Evolutionary conservation across 1,284 basidiomycete species (phyloP).

Genomic region (Anthracocystis panici-leucophaei): DNA sequence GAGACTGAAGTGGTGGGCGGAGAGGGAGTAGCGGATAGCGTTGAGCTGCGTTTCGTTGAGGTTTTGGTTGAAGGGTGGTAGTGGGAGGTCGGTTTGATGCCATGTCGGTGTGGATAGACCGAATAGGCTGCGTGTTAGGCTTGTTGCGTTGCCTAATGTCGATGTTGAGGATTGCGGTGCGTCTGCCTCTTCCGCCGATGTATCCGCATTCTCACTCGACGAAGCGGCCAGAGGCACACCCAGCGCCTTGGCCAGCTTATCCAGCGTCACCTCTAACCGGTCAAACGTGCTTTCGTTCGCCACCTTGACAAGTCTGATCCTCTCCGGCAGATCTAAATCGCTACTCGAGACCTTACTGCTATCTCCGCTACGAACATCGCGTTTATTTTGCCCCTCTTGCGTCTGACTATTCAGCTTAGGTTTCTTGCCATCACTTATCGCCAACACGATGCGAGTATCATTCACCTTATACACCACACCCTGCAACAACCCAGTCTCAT

Average conservation of each 20-base stretch:
- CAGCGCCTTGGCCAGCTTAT: slow-evolving; percentile 38
- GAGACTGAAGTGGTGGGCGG: slow-evolving; percentile 81
- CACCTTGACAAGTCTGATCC: slow-evolving; percentile 86
- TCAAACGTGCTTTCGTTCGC: slow-evolving; percentile 93
- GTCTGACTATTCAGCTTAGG: neutral
- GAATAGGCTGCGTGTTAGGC: slow-evolving; percentile 56
- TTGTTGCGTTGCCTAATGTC: slow-evolving; percentile 33
- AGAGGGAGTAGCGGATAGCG: slow-evolving; percentile 81
- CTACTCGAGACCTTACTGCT: slow-evolving; percentile 73
- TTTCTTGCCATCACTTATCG: slow-evolving; percentile 33
- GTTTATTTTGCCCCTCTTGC: slow-evolving; percentile 24
- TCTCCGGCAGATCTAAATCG: slow-evolving; percentile 83
- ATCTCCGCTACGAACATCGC: slow-evolving; percentile 33
- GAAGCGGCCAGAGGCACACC: slow-evolving; percentile 24
- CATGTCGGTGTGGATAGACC: slow-evolving; percentile 54
- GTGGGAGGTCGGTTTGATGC: slow-evolving; percentile 18
- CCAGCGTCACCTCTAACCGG: slow-evolving; percentile 71
- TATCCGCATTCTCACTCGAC: slow-evolving; percentile 17
- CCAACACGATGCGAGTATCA: slow-evolving; percentile 37
- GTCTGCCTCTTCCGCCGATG: slow-evolving; percentile 36
- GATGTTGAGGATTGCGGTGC: slow-evolving; percentile 9
- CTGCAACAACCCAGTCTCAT: slow-evolving; percentile 23
- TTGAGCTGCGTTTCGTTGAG: slow-evolving; percentile 87
- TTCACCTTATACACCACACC: slow-evolving; percentile 47
- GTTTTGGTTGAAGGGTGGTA: slow-evolving; percentile 78